Percentiles rank a stretch among this genome's conserved stretches.
These are phyloP conservation scores for Misopates orontium DNA, from an alignment of 257 asterid species.

Conservation along the genomic window DNA sequence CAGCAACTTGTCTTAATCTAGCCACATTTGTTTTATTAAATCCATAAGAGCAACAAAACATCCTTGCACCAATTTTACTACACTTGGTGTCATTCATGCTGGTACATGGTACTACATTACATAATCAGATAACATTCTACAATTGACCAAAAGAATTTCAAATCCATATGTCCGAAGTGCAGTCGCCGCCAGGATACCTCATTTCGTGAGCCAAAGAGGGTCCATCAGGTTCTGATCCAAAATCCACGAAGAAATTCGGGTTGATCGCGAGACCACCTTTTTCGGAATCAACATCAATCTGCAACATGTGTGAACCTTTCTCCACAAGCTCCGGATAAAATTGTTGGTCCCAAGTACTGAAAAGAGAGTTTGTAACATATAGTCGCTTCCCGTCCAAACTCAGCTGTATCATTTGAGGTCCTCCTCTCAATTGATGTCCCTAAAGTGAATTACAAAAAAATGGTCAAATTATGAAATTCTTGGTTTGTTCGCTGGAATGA, in stretches of 20 bases:
- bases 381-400: constrained; percentile 91
- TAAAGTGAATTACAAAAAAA: constrained; percentile 6
- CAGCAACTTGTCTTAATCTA: too few species aligned
- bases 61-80: too few species aligned
- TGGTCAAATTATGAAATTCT: neutral
- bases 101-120: too few species aligned
- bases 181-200: constrained; percentile 99
- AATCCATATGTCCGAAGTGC: constrained; percentile 97
- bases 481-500: neutral
- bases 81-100: too few species aligned
- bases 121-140: neutral
- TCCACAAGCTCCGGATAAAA: constrained; percentile 79
- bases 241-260: constrained; percentile 73
- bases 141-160: constrained; percentile 21
- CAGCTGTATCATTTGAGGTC: constrained; percentile 98
- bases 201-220: constrained; percentile 94
- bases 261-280: constrained; percentile 82
- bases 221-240: constrained; percentile 85
- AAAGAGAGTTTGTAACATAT: constrained; percentile 82
- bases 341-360: constrained; percentile 89
- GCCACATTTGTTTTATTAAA: too few species aligned
- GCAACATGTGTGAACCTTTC: constrained; percentile 85
- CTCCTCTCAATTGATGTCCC: constrained; percentile 85
- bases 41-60: too few species aligned
- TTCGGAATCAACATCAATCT: constrained; percentile 71